Base-by-base conservation (phyloP, 306 rosid genomes). In the Quercus ilex region DNA sequence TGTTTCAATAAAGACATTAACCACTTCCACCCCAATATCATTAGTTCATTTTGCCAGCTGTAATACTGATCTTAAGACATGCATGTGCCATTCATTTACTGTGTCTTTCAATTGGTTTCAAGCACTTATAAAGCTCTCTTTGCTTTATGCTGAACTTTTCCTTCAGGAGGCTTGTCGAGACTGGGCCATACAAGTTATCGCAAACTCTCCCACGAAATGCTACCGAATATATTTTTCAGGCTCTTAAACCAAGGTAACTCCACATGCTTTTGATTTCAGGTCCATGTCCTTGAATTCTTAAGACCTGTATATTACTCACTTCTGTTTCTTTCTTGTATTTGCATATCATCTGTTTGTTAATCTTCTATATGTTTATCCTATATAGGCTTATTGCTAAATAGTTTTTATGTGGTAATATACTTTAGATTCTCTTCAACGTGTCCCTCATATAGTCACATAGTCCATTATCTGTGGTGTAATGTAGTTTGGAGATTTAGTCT, bases 211-310 rank as follows among this genome's bases (percentile, higher is more conserved):
- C 93, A 6, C 76, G 67, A 59, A 91, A 91, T 87, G 90, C 85
- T 77, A 87, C 93, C 28, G 86, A 89, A 55, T 91, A 91, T 73
- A 87, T 91, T 79, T 85, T 87, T 59, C 91, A 89, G 77, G 91
- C 93, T 75, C 88, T 91, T 62, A 89, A 85, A 78, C 96, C 96
- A 71, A 91, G 96, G 96, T 91, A 79, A 82, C 55, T 78, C 73
- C 30, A 28, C 28, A 59, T 69, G 74, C 67, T 49, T 71, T 70
- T 78, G 28, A 71, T 69, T 33, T 58, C 55, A 78, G 63, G 21
- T 62, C 30, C 51, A 33, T 38, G 21, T 63, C 57, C 20, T 25
- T 38, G 69, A 53, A 11, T 53, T 76, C 71, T 73, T 73, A 73
- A 52, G 73, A 71, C 57, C 15, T 76, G 38, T 79, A 78, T 57